These are phyloP conservation scores for Nevesoporus exiguus DNA, from an alignment of 768 basidiomycete genomes.

Conservation along the genomic window DNA sequence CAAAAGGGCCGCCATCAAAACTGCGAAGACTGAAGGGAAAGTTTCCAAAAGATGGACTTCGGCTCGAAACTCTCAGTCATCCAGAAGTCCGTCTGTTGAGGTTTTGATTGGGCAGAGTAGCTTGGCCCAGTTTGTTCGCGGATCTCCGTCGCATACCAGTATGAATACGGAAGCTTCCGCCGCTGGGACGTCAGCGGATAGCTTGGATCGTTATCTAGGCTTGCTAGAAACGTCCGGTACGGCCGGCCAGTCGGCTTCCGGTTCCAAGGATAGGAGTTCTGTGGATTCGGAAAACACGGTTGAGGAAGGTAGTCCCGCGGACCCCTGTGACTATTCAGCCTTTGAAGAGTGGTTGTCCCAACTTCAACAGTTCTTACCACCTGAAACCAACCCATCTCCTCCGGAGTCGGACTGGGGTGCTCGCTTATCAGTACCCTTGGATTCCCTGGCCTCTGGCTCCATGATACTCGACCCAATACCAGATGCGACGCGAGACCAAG, in stretches of 20 bases:
- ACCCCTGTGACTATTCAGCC: slow-evolving; percentile 35
- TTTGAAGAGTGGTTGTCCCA: slow-evolving; percentile 53
- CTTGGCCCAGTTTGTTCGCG: neutral
- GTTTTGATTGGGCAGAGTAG: neutral
- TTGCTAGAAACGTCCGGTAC: slow-evolving; percentile 33
- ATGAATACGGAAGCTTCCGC: neutral
- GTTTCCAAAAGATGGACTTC: slow-evolving; percentile 24
- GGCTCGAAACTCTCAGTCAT: slow-evolving; percentile 34
- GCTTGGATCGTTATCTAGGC: slow-evolving; percentile 38
- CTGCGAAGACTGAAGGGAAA: slow-evolving; percentile 11
- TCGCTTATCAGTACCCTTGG: neutral
- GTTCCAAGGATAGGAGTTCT: slow-evolving; percentile 8
- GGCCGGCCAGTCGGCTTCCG: neutral
- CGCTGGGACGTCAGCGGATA: neutral
- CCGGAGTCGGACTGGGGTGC: slow-evolving; percentile 10
- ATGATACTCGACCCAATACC: neutral
- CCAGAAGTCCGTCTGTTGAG: slow-evolving; percentile 25
- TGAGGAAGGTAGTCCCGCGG: slow-evolving; percentile 6
- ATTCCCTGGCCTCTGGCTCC: neutral
- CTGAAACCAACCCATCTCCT: slow-evolving; percentile 4
- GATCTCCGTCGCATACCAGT: neutral
- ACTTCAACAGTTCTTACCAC: slow-evolving; percentile 42
- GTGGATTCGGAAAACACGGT: slow-evolving; percentile 7
- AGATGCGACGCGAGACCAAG: slow-evolving; percentile 16
- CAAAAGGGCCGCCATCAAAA: slow-evolving; percentile 57